Base-by-base conservation (phyloP, 805 yeast genomes). In the Lipomyces orientalis region DNA sequence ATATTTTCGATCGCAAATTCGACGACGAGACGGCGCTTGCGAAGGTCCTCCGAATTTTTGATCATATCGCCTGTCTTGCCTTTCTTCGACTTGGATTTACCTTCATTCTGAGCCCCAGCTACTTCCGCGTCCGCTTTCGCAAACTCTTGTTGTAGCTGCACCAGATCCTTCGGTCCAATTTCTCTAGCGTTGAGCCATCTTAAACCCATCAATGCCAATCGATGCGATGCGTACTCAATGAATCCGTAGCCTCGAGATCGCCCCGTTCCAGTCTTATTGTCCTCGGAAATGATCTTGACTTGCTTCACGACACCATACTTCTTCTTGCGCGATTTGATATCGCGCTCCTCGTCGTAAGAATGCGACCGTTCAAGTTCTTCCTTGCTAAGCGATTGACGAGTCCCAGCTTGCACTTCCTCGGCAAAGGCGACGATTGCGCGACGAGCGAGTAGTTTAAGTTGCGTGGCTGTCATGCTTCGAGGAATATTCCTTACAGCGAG, bases 1-100 rank as follows among this genome's bases (percentile, higher is more conserved):
- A 98, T 96, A 77, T 95, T 93, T 77, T 95, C 99, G 74, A 95
- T 85, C 5, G 99, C 98, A 82, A 95, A 95, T 78, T 95, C 99
- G 39, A 87, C 98, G 75, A 94, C 91, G 67, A 95, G 82, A 69
- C 91, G 87, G 81, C 97, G 87, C 76, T 86, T 86, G 64, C 83
- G 82, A 51, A 82, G 74, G 31, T 81, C 79, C 10, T 67, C 71
- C 6, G 64, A 56, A 25, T 73, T 54, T 51, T 71, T 74, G 4
- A 68, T 29, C 25, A 22, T 58, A 8, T 25, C 56, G 9, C 35
- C 56, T 34, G 54, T 60, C 57, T 19, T 34, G 14, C 14, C 46
- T 60, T 22, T 64, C 58, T 59, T 67, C 72, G 35, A 60, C 62
- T 54, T 60, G 62, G 46, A 70, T 37, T 51, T 72, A 34, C 69